Evolutionary conservation across 2,329 filamentous ascomycete genomes (phyloP), one percentile per base, ranked within the genome.

Genomic region (Cladophialophora psammophila): DNA sequence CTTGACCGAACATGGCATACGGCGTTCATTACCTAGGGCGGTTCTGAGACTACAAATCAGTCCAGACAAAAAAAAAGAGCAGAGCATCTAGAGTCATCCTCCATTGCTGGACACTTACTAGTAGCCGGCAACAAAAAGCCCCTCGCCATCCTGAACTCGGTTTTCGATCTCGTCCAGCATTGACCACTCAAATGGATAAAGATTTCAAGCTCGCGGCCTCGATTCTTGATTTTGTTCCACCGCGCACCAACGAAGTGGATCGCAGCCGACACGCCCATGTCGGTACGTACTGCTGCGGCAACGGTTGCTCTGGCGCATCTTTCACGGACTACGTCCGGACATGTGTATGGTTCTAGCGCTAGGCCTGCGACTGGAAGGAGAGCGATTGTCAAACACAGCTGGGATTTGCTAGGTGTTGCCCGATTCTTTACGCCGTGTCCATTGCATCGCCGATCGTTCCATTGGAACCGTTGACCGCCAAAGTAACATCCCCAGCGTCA

Each of bases 401-500:
- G 18, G 18, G 9, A 10, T 5, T 50, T 26, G 45, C 18, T 50
- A 50, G 45, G 18, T 78, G 57, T 31, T 13, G 45, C 15, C 8
- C 4, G 9, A 50, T 8, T 10, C 48, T 50, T 72, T 80, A 89
- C 64, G 87, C 89, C 55, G 89, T 82, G 72, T 92, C 90, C 90
- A 92, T 91, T 1, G 86, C 87, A 78, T 91, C 90, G 42, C 86
- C 89, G 63, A 78, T 75, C 1, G 80, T 77, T 45, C 70, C 72
- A 45, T 70, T 70, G 35, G 63, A 65, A 53, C 80, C 80, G 35
- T 76, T 70, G 55, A 78, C 81, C 15, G 85, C 78, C 75, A 98
- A 88, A 68, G 89, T 91, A 34, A 97, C 94, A 31, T 82, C 84
- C 32, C 95, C 95, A 69, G 91, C 88, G 69, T 97, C 90, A 69